Base-by-base conservation (phyloP, 1,284 basidiomycete genomes). In the Cutaneotrichosporon cutaneum region DNA sequence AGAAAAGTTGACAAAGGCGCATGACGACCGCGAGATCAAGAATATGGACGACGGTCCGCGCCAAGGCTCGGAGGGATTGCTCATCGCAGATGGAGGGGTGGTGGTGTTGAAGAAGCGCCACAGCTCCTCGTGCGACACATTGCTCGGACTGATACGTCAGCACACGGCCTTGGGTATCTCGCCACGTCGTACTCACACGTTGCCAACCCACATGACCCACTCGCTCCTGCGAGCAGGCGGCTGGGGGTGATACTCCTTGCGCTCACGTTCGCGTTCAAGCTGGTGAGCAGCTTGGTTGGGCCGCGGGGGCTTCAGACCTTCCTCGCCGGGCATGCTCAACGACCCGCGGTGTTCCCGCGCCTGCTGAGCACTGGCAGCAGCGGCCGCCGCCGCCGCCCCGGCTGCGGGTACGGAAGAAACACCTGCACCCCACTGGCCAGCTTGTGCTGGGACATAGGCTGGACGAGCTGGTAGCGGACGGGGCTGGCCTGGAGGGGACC, bases 1-100 rank as follows among this genome's bases (percentile, higher is more conserved):
- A 54, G 85, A 84, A 71, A 90, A 94, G 75, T 97, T 97, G 76
- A 96, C 85, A 73, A 98, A 97, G 4, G 91, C 92, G 76, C 94
- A 97, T 70, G 88, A 93, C 4, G 92, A 94, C 24, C 93, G 86
- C 21, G 89, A 86, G 70, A 99, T 98, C 60, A 94, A 85, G 80
- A 95, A 96, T 67, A 99, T 88, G 24, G 90, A 94, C 3, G 89
- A 78, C 3, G 97, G 87, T 7, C 91, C 91, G 30, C 81, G 77
- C 66, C 77, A 78, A 1, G 72, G 68, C 45, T 72, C 69, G 7
- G 64, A 48, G n/a, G 51, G 45, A 6, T 70, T 68, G 27, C 21
- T 48, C 26, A 54, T 50, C 21, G 62, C 33, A 10, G 66, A 52
- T 1, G 72, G 69, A 3, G 71, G 65, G 0, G 77, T 70, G 0